These are phyloP conservation scores for Blakeslea trispora DNA, from an alignment of 371 early-diverging fungal genomes.

Conservation along the genomic window DNA sequence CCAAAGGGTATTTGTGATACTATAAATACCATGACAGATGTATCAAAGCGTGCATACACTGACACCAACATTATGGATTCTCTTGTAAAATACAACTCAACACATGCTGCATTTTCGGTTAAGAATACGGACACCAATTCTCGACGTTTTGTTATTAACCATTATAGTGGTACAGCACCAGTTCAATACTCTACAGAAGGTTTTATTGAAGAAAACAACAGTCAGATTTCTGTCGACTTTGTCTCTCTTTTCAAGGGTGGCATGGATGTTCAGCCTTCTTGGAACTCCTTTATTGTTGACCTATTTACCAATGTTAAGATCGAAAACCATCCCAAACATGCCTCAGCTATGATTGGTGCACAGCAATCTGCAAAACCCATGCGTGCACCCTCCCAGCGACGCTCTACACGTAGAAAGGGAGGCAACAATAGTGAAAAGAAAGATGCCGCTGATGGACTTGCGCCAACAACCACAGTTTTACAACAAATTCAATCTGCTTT, in stretches of 20 bases:
- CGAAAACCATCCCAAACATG: slow-evolving; percentile 60
- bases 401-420: slow-evolving; percentile 27
- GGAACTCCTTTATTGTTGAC: slow-evolving; percentile 47
- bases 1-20: slow-evolving; percentile 60
- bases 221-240: slow-evolving; percentile 80
- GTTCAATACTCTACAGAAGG: slow-evolving; percentile 76
- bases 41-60: slow-evolving; percentile 37
- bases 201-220: slow-evolving; percentile 75
- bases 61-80: slow-evolving; percentile 49
- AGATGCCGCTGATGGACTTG: slow-evolving; percentile 7
- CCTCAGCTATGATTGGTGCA: slow-evolving; percentile 56
- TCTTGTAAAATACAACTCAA: slow-evolving; percentile 45
- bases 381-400: slow-evolving; percentile 48
- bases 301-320: slow-evolving; percentile 52
- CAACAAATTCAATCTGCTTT: slow-evolving; percentile 75
- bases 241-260: slow-evolving; percentile 76
- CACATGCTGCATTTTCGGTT: slow-evolving; percentile 45
- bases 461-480: slow-evolving; percentile 28
- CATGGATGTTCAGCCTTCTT: slow-evolving; percentile 54
- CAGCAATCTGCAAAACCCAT: slow-evolving; percentile 58
- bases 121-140: slow-evolving; percentile 46
- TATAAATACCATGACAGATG: slow-evolving; percentile 54
- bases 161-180: slow-evolving; percentile 62
- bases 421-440: slow-evolving; percentile 20
- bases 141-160: slow-evolving; percentile 74